These are phyloP conservation scores for Aphanocladium album DNA, from an alignment of 2,329 filamentous ascomycete species.

Conservation along the genomic window DNA sequence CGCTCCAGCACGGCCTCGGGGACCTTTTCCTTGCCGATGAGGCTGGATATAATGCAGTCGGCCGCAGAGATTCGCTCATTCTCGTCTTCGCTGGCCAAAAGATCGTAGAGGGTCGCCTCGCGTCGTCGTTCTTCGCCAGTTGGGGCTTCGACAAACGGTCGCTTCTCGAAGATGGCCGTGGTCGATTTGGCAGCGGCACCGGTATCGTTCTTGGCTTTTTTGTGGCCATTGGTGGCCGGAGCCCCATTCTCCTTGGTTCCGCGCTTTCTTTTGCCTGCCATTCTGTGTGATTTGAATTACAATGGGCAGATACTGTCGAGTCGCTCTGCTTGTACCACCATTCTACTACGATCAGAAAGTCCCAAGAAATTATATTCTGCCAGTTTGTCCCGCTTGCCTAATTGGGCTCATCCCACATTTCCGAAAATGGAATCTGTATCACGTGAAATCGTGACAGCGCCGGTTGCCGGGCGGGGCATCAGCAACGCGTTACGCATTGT, in stretches of 20 bases:
- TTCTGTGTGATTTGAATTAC: constrained; percentile 12
- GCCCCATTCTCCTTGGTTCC: constrained; percentile 22
- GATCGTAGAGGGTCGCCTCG: constrained; percentile 56
- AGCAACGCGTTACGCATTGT: constrained; percentile 8
- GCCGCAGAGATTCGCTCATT: constrained; percentile 54
- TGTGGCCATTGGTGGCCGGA: constrained; percentile 21
- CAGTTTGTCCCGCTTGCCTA: neutral
- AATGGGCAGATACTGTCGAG: constrained; percentile 21
- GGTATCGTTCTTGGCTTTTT: constrained; percentile 28
- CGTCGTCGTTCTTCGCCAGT: constrained; percentile 50
- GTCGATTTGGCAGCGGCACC: constrained; percentile 17
- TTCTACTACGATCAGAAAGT: neutral
- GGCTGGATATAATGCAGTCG: constrained; percentile 51
- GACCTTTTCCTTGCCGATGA: constrained; percentile 46
- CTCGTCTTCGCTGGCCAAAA: constrained; percentile 55
- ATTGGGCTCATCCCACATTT: neutral
- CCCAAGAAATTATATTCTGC: constrained; percentile 13
- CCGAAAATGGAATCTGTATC: neutral
- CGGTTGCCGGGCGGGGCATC: constrained; percentile 7
- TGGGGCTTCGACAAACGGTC: constrained; percentile 47
- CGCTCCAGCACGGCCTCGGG: constrained; percentile 49
- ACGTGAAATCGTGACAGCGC: constrained; percentile 3
- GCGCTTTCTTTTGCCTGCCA: constrained; percentile 33
- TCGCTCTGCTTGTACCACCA: neutral
- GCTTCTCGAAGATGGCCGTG: constrained; percentile 26